Conservation (phyloP, 176 grass and related monocot species). For the Zoysia pacifica region DNA sequence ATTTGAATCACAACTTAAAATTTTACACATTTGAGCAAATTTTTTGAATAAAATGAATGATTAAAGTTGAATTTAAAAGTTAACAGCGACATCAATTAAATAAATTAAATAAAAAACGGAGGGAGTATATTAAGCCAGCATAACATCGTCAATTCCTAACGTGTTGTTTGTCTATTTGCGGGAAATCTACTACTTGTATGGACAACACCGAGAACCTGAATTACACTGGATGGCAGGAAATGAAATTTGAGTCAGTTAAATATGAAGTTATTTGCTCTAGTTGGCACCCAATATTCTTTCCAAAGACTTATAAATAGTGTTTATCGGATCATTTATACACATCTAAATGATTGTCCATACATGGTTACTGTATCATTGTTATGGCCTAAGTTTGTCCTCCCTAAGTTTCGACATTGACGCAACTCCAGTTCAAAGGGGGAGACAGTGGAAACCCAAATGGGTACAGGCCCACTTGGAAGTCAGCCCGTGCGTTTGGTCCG, state of each 20-base stretch:
- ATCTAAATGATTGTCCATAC: background rate
- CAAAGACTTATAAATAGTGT: background rate
- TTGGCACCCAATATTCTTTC: background rate
- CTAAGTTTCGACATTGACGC: background rate
- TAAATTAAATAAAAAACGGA: too few species aligned
- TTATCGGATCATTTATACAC: background rate
- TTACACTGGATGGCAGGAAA: background rate
- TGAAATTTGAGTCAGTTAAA: background rate
- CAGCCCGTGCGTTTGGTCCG: background rate
- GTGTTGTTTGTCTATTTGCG: background rate
- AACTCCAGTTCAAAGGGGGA: too few species aligned
- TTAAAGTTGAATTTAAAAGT: too few species aligned
- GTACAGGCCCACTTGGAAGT: constrained; percentile 19
- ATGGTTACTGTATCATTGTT: background rate
- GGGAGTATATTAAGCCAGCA: background rate
- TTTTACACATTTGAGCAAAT: too few species aligned
- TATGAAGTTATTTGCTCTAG: background rate
- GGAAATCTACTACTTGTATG: background rate
- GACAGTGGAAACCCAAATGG: background rate
- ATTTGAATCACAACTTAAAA: too few species aligned
- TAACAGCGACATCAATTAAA: too few species aligned
- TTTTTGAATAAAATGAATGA: too few species aligned
- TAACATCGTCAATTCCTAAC: background rate
- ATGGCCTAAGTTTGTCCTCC: too few species aligned
- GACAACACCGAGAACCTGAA: background rate